Conservation (phyloP, 768 basidiomycete genomes). For the Mycena crocata region DNA sequence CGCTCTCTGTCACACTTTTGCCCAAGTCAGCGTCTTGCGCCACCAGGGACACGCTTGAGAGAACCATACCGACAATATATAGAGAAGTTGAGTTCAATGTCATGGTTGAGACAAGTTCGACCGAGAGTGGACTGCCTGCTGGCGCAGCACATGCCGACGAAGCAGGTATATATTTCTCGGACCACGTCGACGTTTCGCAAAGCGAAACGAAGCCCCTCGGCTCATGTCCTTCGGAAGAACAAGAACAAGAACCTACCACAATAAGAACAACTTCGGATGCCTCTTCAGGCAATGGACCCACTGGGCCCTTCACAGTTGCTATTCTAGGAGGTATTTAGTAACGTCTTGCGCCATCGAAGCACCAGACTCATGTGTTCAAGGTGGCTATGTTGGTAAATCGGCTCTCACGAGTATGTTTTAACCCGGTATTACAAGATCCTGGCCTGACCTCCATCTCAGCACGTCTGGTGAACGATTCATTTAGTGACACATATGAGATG, state of each 20-base stretch:
- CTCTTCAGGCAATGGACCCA: too few relatives aligned
- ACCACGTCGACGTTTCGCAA: neutral
- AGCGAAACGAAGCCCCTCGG: neutral
- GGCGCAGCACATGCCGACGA: neutral
- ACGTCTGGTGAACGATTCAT: too few relatives aligned
- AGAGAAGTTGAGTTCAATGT: constrained; percentile 1
- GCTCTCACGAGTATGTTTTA: constrained; percentile 1
- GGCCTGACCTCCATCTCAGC: neutral
- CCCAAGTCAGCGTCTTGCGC: constrained; percentile 5
- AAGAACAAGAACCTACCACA: neutral
- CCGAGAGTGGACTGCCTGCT: too few relatives aligned
- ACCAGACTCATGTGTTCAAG: neutral
- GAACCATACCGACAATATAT: neutral
- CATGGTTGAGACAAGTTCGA: constrained; percentile 2
- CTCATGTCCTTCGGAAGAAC: neutral
- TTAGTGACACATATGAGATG: too few relatives aligned
- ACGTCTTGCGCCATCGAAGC: neutral
- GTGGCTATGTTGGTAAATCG: neutral
- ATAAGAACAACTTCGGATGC: too few relatives aligned
- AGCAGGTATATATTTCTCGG: neutral
- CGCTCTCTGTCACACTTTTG: neutral
- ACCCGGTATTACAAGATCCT: too few relatives aligned
- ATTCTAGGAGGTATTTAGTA: neutral
- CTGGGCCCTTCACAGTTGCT: neutral
- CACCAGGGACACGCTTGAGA: constrained; percentile 5